Percentiles rank a stretch among this genome's conserved stretches.
These are phyloP conservation scores for Areca catechu DNA, from an alignment of 176 grass and related monocot species.

Conservation along the genomic window DNA sequence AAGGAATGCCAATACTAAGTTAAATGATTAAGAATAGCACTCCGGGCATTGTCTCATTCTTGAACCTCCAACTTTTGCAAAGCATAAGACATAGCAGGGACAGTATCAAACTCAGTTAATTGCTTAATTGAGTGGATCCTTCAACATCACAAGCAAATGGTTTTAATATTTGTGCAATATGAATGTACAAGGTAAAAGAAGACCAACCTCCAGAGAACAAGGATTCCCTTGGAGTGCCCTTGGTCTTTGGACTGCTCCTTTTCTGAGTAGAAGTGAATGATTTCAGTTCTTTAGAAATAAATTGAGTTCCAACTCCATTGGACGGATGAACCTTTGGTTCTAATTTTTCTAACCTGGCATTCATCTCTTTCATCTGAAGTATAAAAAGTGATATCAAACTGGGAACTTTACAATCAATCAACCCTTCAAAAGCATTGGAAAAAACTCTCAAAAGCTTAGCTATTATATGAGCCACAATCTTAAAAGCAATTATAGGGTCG, in stretches of 20 bases:
- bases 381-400: conserved; percentile 24
- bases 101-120: too few relatives aligned
- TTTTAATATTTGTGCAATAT: too few relatives aligned
- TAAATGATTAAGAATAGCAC: too few relatives aligned
- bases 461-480: not conserved
- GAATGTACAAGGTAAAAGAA: not conserved
- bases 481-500: not conserved
- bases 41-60: too few relatives aligned
- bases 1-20: too few relatives aligned
- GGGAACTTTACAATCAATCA: not conserved
- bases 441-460: too few relatives aligned
- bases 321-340: conserved; percentile 62
- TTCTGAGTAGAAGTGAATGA: conserved; percentile 65
- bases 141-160: too few relatives aligned
- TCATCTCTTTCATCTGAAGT: conserved; percentile 91
- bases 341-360: conserved; percentile 69
- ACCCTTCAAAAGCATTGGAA: too few relatives aligned
- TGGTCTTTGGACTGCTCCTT: conserved; percentile 71
- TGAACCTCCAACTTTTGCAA: too few relatives aligned
- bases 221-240: conserved; percentile 50
- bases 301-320: conserved; percentile 32
- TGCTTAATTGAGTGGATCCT: too few relatives aligned
- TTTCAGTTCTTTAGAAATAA: conserved; percentile 41
- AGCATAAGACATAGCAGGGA: too few relatives aligned
- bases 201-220: conserved; percentile 64